Evolutionary conservation across 495 filamentous ascomycete species (phyloP), one percentile per base, ranked within the genome.

Genomic region (Penicillium salamii): DNA sequence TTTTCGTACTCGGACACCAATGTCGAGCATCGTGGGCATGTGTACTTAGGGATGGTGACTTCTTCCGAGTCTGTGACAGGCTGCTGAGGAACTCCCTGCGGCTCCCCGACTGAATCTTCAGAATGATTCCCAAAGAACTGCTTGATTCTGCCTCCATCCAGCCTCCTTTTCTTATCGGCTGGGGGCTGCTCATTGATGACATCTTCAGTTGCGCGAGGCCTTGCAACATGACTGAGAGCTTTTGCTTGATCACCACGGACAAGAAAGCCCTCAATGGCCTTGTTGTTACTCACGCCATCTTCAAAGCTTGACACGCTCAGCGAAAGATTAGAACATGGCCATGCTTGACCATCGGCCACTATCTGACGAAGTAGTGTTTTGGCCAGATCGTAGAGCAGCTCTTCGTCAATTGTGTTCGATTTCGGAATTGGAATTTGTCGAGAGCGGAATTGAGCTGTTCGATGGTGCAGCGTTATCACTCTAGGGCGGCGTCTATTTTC

Each of bases 251-350:
- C 82, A 3, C 90, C 90, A 52, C 86, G 85, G 9, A 95, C 67
- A 14, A 98, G 66, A 62, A 97, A 98, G 3, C 81, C 75, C 26
- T 86, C 85, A 53, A 98, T 98, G 11, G 87, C 89, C 71, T 78
- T 82, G 55, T 96, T 97, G 6, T 89, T 86, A 11, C 71, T 77
- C 39, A 91, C 75, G 6, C 89, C 86, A 54, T 97, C 92, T 66
- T 98, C 90, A 50, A 97, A 97, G 5, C 91, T 90, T 15, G 83
- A 81, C 44, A 98, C 89, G 58, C 84, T 88, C 37, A 98, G 69
- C 48, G 85, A 90, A 33, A 98, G 69, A 65, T 93, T 88, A 12
- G 81, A 70, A 65, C 92, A 97, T 18, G 93, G 93, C 89, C 91
- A 97, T 21, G 84, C 82, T 38, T 77, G 72, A 20, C 84, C 89